Conservation (phyloP, 495 filamentous ascomycete species). For the Pyrenula massariospora region DNA sequence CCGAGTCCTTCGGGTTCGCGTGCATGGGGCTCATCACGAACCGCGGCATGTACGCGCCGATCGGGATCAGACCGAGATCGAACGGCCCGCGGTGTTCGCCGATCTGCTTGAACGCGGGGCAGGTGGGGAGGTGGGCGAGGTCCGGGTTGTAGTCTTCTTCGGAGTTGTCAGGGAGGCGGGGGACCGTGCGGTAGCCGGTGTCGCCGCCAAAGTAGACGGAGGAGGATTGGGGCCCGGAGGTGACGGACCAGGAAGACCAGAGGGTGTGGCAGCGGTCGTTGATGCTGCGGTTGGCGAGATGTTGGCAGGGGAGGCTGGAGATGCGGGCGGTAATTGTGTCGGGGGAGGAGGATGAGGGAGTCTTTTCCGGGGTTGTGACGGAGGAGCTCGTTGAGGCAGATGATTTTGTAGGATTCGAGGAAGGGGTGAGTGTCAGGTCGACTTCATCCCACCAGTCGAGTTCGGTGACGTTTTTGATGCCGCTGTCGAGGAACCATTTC, state of each 20-base stretch:
- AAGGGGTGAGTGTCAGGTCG: conserved; percentile 44
- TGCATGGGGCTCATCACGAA: conserved; percentile 70
- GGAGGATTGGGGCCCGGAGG: conserved; percentile 48
- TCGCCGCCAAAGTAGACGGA: conserved; percentile 69
- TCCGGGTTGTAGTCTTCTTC: conserved; percentile 65
- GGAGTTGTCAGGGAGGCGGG: conserved; percentile 44
- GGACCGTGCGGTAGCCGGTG: conserved; percentile 77
- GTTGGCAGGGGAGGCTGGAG: conserved; percentile 77
- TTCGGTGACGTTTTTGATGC: conserved; percentile 68
- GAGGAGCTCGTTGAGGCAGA: conserved; percentile 4
- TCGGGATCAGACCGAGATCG: conserved; percentile 88
- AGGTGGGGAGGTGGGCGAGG: conserved; percentile 55
- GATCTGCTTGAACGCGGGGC: conserved; percentile 81
- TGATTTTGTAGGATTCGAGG: conserved; percentile 3
- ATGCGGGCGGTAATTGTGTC: conserved; percentile 59
- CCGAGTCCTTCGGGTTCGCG: conserved; percentile 76
- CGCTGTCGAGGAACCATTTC: conserved; percentile 63
- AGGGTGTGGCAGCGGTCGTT: conserved; percentile 66
- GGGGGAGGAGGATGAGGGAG: conserved; percentile 8
- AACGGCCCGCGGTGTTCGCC: conserved; percentile 76
- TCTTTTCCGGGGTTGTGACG: conserved; percentile 10
- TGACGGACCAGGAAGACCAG: conserved; percentile 79
- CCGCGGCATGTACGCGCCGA: conserved; percentile 82
- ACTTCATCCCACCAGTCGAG: conserved; percentile 93
- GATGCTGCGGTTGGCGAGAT: conserved; percentile 55